Base-by-base conservation (phyloP, 176 grass and related monocot genomes). In the Raddia distichophylla region DNA sequence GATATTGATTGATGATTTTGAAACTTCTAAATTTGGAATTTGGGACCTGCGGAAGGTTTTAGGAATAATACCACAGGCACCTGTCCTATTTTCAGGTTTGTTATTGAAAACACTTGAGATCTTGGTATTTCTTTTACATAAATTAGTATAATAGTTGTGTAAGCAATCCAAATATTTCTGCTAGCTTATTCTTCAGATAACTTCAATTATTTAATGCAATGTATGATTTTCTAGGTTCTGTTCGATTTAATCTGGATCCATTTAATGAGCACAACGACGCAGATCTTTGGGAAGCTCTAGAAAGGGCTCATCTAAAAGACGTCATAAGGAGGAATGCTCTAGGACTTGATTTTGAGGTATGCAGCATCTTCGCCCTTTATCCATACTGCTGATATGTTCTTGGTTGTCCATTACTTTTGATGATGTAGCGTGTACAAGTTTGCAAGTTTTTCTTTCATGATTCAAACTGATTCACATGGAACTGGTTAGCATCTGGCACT, bases 221-320 rank as follows among this genome's bases (percentile, higher is more conserved):
- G n/a, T 63, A 67, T 77, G 49, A 3, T 10, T 83, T n/a, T 88
- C 50, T 78, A 98, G 95, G 95, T 76, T 86, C 96, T 67, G 87
- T 99, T 59, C 88, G 96, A 69, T 99, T 99, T 90, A 99, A 99
- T 91, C 78, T 99, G 76, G 96, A 99, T 87, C 96, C 96, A 56
- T 99, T 99, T 87, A 83, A 72, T 18, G 96, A 99, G 96, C 96
- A 99, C 76, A 99, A 95, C 53, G 96, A 99, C 86, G 93, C 91
- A 16, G 96, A 99, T 91, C 87, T 99, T 40, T 99, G 96, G 96
- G 96, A 99, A 53, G 93, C 96, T 53, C 82, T 99, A 6, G 96
- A 99, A 84, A 95, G 93, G 88, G 96, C 96, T 73, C 93, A 99
- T 93, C 76, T 99, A 57, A 99, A 99, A 85, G 96, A 99, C 84